Base-by-base conservation (phyloP, 1,284 basidiomycete species). In the Melanopsichium pennsylvanicum region DNA sequence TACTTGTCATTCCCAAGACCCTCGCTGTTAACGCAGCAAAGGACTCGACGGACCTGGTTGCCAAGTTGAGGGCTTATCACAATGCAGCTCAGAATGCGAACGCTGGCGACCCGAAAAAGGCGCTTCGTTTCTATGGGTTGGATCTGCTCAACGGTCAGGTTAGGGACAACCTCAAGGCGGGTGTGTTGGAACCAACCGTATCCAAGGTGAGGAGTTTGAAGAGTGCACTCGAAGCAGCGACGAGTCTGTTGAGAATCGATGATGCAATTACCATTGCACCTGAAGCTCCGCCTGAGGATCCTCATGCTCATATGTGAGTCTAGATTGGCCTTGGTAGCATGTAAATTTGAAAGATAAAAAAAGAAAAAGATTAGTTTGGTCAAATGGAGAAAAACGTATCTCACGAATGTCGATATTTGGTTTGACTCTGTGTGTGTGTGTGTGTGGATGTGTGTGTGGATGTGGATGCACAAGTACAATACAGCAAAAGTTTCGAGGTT, bases 11-110 rank as follows among this genome's bases (percentile, higher is more conserved):
- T 74, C 62, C 95, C 59, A 98, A 98, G 84, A 93, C 90, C 19
- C 88, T 99, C 19, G 90, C 96, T 2, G 91, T 97, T 63, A 99
- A 99, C 81, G 96, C 96, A 27, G 96, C 94, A 34, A 97, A 98
- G 82, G 96, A 99, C 82, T 93, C 93, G 41, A 98, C 95, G 2
- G 93, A 97, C 55, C 87, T 99, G 22, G 93, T 98, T 35, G 94
- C 96, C 47, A 97, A 97, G 83, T 85, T 99, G 50, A 88, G 96
- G 39, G 90, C 95, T 9, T 98, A 95, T 84, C 74, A 99, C 85
- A 94, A 96, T 74, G 91, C 93, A 26, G 95, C 95, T 3, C 96
- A 97, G 84, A 81, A 80, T 35, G 92, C 90, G 72, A 92, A 92
- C 4, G 88, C 91, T 1, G 85, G 85, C 1, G 96, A 98, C 82